Base-by-base conservation (phyloP, 1,284 basidiomycete species). In the Cystobasidium slooffiae region DNA sequence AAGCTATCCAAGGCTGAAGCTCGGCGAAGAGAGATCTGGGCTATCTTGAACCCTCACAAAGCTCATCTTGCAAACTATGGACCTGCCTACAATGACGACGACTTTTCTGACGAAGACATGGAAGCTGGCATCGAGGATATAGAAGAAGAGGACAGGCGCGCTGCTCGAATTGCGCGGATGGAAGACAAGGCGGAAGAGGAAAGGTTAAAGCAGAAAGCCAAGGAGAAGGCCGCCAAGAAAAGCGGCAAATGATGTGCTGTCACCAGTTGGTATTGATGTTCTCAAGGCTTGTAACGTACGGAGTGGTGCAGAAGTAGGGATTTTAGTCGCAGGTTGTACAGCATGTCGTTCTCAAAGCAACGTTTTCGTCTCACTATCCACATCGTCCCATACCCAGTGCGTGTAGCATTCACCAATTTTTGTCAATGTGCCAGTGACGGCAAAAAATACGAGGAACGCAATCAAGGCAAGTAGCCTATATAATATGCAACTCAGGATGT, bases 61-160 rank as follows among this genome's bases (percentile, higher is more conserved):
- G 65, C 49, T 6, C 10, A 58, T 47, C 37, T 22, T 31, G 31
- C 62, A 6, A 41, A 3, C 3, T 73, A 41, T 46, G 47, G 55
- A 51, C 16, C 41, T 22, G n/a, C 22, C 10, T 52, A 49, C 44
- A n/a, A 39, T 58, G 41, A 47, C 16, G 64, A 74, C 44, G 68
- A 70, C n/a, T 7, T 53, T 12, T 72, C 68, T 0, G 61, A 63
- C 24, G 75, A 76, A 44, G 72, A 74, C 37, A 76, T 76, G 75
- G 75, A 76, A 65, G 75, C 75, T 12, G 69, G 67, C 16, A 52
- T 61, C 43, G 64, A 58, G 37, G 75, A 76, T 24, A 44, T 76
- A 12, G 66, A 70, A 49, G 61, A 46, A 53, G 75, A 76, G 39
- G 72, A 76, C 22, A 39, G 49, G 12, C 37, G 63, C 52, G 62